phyloP scores from a whole-genome alignment of 352 stramenopile species.

The Pythium coloratum region DNA sequence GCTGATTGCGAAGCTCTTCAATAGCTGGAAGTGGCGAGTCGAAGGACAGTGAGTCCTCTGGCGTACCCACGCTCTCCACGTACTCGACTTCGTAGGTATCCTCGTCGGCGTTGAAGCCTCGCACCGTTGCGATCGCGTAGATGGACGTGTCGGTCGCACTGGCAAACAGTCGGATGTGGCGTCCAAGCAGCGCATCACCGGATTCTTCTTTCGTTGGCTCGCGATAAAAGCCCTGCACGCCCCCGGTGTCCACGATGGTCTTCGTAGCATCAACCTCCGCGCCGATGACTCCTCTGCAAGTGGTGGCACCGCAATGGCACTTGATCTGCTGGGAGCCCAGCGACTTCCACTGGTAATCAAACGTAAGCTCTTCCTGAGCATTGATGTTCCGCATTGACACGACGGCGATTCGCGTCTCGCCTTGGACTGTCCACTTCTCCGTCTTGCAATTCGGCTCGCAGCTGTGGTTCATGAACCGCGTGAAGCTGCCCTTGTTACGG shows the following conservation, averaged over 20 bases:
- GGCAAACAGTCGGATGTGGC: constrained; percentile 63
- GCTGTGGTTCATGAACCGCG: constrained; percentile 96
- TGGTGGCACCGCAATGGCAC: constrained; percentile 65
- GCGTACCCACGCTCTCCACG: constrained; percentile 31
- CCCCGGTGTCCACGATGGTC: constrained; percentile 32
- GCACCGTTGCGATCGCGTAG: constrained; percentile 34
- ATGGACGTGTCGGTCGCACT: constrained; percentile 55
- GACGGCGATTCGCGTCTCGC: constrained; percentile 93
- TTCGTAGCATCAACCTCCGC: constrained; percentile 38
- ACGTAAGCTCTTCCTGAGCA: constrained; percentile 91
- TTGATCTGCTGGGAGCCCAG: constrained; percentile 80
- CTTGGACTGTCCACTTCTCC: constrained; percentile 93
- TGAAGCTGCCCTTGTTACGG: constrained; percentile 90
- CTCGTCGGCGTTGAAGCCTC: constrained; percentile 36
- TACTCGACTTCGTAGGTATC: constrained; percentile 64
- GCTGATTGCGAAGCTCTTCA: constrained; percentile 19
- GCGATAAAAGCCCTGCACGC: constrained; percentile 56
- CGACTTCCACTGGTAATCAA: constrained; percentile 96
- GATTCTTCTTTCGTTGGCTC: constrained; percentile 62
- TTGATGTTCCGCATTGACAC: constrained; percentile 91
- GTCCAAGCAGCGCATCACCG: constrained; percentile 45
- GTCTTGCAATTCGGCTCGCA: constrained; percentile 95
- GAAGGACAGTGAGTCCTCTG: constrained; percentile 24
- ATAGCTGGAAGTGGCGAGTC: constrained; percentile 25
- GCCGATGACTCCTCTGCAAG: constrained; percentile 81